These are phyloP conservation scores for Tubosaeta brunneosetosa DNA, from an alignment of 768 basidiomycete genomes.

Conservation along the genomic window DNA sequence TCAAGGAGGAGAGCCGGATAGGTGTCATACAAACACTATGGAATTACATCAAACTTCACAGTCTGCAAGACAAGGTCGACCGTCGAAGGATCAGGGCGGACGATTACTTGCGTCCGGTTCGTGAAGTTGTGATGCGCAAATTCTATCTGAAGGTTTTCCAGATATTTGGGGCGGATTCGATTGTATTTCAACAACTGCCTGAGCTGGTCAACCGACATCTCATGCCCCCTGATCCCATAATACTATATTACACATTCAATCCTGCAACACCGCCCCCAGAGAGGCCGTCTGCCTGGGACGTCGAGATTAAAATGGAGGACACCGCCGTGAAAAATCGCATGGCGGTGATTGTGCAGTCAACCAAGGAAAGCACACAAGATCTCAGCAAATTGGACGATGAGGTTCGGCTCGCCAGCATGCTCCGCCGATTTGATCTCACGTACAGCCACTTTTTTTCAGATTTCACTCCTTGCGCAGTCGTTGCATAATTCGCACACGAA, in stretches of 20 bases:
- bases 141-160: constrained; percentile 22
- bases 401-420: constrained; percentile 37
- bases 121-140: constrained; percentile 10
- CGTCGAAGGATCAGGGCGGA: constrained; percentile 66
- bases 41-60: constrained; percentile 87
- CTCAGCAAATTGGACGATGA: constrained; percentile 82
- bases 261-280: constrained; percentile 61
- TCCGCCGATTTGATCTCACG: constrained; percentile 16
- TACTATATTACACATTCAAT: constrained; percentile 73
- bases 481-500: constrained; percentile 85
- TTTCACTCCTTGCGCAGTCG: constrained; percentile 78
- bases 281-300: constrained; percentile 74
- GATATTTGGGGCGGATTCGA: constrained; percentile 68
- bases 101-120: constrained; percentile 59
- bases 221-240: constrained; percentile 69
- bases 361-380: constrained; percentile 64
- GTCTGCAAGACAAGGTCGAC: constrained; percentile 79
- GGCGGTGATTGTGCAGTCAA: constrained; percentile 63
- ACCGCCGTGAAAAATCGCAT: constrained; percentile 66
- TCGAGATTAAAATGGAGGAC: constrained; percentile 88
- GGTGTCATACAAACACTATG: constrained; percentile 81
- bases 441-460: constrained; percentile 40
- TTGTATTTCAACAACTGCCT: constrained; percentile 77
- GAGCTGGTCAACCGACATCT: constrained; percentile 83
- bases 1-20: constrained; percentile 80